Evolutionary conservation across 345 rosid species (phyloP), one percentile per base, ranked within the genome.

Genomic region (Physaria fendleri): DNA sequence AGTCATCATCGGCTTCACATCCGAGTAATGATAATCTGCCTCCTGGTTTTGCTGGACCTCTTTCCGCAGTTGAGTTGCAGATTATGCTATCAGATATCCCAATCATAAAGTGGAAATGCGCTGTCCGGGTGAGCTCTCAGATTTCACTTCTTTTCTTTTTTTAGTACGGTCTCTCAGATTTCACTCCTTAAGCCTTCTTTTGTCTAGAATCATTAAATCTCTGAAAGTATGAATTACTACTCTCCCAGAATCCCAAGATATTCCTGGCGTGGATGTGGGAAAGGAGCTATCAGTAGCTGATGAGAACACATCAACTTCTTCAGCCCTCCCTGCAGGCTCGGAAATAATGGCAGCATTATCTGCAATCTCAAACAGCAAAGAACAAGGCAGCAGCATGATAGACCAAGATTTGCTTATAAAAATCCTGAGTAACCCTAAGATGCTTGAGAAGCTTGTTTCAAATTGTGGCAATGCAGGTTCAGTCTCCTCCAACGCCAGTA

Each of bases 11-110:
- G 64, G 62, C 67, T 39, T 44, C 82, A 5, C 92, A 85, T 79
- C 61, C 77, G 35, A 71, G 45, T 46, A 95, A 86, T 51, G 96
- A 86, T 56, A 52, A 71, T 76, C 75, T 84, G 50, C 96, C 96
- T 42, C 99, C 99, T 51, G 97, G 99, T 56, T 93, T 93, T 57
- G 97, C 86, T 68, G 89, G 83, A 76, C 59, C 77, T 47, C 78
- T 73, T 38, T 45, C 85, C 64, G 58, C 86, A 18, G 53, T 41
- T 49, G 82, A 75, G 11, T 54, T 45, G 2, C 95, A 78, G 39
- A 74, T 84, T 64, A 77, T 75, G 59, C 40, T 85, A 69, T 73
- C 87, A 32, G 95, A 85, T 46, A 79, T 93, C 54, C 81, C 92
- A 41, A 59, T 82, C n/a, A 72, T 78, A 59, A 76, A 77, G 50